These are phyloP conservation scores for Anisodus tanguticus DNA, from an alignment of 257 asterid species.

Conservation along the genomic window DNA sequence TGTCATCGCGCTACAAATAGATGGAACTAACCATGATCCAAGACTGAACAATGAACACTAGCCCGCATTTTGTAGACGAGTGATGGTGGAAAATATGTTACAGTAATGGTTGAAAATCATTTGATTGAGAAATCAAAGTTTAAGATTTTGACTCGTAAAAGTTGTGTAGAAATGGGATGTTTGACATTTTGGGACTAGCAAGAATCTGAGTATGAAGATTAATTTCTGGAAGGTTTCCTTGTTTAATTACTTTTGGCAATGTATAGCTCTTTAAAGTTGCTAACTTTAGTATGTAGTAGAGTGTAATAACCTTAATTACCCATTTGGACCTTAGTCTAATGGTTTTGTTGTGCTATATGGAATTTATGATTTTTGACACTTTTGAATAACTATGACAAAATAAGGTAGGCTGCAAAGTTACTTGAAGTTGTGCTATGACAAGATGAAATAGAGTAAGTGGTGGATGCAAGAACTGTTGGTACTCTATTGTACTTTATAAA, in stretches of 20 bases:
- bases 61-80: neutral
- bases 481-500: too few species aligned
- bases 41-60: neutral
- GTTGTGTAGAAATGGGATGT: neutral
- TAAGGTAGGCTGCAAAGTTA: neutral
- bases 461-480: neutral
- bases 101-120: neutral
- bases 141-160: neutral
- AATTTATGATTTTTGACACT: neutral
- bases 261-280: neutral
- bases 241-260: neutral
- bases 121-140: neutral
- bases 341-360: neutral
- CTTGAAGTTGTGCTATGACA: neutral
- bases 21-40: neutral
- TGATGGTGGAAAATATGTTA: neutral
- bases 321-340: neutral
- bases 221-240: neutral
- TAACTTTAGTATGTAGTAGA: too few species aligned
- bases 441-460: neutral
- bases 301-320: neutral
- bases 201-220: neutral
- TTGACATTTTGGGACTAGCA: neutral
- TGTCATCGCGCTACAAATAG: neutral
- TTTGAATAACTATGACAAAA: neutral